These are phyloP conservation scores for Candida fluviatilis DNA, from an alignment of 805 yeast genomes.

Conservation along the genomic window DNA sequence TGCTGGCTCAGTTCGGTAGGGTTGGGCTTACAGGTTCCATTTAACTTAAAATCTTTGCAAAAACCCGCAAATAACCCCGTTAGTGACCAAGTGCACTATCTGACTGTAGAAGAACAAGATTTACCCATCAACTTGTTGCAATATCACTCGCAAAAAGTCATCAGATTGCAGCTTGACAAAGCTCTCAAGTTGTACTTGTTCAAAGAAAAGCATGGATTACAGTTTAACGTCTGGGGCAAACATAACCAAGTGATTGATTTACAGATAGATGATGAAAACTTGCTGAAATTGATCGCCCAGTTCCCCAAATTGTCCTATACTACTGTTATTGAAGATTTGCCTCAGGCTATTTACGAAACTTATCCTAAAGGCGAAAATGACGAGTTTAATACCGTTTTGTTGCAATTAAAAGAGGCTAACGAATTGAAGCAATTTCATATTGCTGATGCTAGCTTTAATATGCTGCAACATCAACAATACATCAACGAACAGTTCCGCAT, in stretches of 20 bases:
- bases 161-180: constrained; percentile 31
- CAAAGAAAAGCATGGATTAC: constrained; percentile 6
- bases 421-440: not conserved
- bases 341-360: constrained; percentile 54
- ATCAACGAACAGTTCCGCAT: not conserved
- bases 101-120: constrained; percentile 18
- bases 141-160: constrained; percentile 41
- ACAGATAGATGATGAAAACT: constrained; percentile 19
- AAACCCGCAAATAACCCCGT: not conserved
- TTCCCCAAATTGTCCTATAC: constrained; percentile 24
- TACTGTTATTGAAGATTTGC: constrained; percentile 53
- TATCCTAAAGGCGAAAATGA: constrained; percentile 31
- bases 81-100: constrained; percentile 21
- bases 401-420: constrained; percentile 3
- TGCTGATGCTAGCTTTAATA: not conserved
- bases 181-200: constrained; percentile 14
- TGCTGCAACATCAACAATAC: not conserved
- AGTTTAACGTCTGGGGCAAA: constrained; percentile 46
- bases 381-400: constrained; percentile 1
- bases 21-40: not conserved
- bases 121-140: constrained; percentile 39
- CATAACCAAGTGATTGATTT: constrained; percentile 11
- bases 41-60: not conserved
- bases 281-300: constrained; percentile 16
- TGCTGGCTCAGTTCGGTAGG: not conserved